phyloP scores from a whole-genome alignment of 2,329 filamentous ascomycete species.

The Claviceps quebecensis region DNA sequence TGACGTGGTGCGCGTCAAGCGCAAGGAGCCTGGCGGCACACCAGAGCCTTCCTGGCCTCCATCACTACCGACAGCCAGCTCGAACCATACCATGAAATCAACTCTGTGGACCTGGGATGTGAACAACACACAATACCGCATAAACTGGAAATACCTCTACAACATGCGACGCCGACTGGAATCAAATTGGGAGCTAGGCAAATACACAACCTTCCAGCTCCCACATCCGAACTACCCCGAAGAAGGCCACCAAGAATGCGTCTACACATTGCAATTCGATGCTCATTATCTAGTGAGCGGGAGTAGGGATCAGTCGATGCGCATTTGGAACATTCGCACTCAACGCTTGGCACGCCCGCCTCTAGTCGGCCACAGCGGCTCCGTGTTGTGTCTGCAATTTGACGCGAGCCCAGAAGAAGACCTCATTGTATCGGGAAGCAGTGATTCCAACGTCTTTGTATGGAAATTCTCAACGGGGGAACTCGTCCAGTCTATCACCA shows the following conservation, averaged over 20 bases:
- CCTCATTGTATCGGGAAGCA: constrained; percentile 88
- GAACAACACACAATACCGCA: constrained; percentile 36
- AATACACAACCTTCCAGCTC: constrained; percentile 75
- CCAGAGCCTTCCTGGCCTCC: constrained; percentile 18
- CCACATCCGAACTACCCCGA: constrained; percentile 68
- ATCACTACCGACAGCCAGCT: constrained; percentile 15
- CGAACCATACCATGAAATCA: constrained; percentile 25
- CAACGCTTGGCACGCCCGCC: constrained; percentile 63
- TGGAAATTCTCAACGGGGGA: constrained; percentile 90
- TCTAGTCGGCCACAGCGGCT: constrained; percentile 64
- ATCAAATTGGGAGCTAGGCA: constrained; percentile 78
- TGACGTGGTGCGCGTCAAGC: constrained; percentile 19
- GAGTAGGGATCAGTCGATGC: constrained; percentile 74
- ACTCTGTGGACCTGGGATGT: constrained; percentile 38
- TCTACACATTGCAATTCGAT: constrained; percentile 88
- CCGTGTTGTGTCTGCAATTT: constrained; percentile 89
- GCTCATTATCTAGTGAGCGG: constrained; percentile 81
- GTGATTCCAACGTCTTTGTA: constrained; percentile 77
- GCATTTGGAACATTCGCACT: constrained; percentile 81
- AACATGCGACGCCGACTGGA: constrained; percentile 75
- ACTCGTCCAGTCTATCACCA: constrained; percentile 58
- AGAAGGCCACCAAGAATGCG: constrained; percentile 82
- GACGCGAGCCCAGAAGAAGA: constrained; percentile 79
- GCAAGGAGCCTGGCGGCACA: constrained; percentile 22
- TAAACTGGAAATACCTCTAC: constrained; percentile 92